A percentile compares a stretch with the other conserved stretches of the same genome.
Conservation (phyloP, 257 asterid genomes). For the Coffea eugenioides region DNA sequence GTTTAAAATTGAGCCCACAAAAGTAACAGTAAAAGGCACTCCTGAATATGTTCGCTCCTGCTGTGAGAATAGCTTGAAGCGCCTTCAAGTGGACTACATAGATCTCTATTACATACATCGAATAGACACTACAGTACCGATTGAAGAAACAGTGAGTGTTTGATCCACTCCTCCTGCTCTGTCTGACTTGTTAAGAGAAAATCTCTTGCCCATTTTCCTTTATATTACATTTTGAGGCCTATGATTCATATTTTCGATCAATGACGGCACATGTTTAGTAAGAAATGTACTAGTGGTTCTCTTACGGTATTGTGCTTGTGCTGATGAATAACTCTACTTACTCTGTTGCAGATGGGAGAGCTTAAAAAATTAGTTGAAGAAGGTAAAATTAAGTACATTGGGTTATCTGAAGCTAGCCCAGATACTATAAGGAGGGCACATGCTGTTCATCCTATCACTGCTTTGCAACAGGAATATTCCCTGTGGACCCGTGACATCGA, state of each 20-base stretch:
- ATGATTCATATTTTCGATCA: neutral
- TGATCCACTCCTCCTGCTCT: neutral
- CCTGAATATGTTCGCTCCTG: conserved; percentile 57
- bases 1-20: conserved; percentile 25
- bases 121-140: conserved; percentile 50
- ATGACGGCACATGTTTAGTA: neutral
- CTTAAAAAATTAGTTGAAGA: conserved; percentile 56
- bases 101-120: conserved; percentile 62
- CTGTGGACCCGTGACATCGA: conserved; percentile 66
- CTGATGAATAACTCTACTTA: neutral
- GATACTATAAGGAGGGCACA: conserved; percentile 67
- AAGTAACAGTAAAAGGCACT: conserved; percentile 48
- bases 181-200: neutral
- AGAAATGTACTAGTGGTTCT: neutral
- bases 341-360: conserved; percentile 44
- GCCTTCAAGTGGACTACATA: conserved; percentile 59
- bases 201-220: neutral
- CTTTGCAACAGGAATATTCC: conserved; percentile 58
- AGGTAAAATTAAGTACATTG: conserved; percentile 61
- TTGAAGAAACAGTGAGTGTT: conserved; percentile 54
- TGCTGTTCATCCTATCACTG: conserved; percentile 62
- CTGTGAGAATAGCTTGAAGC: conserved; percentile 60
- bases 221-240: neutral
- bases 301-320: neutral
- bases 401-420: conserved; percentile 60